Evolutionary conservation across 345 rosid species (phyloP), one percentile per base, ranked within the genome.

Genomic region (Rhodomyrtus tomentosa): DNA sequence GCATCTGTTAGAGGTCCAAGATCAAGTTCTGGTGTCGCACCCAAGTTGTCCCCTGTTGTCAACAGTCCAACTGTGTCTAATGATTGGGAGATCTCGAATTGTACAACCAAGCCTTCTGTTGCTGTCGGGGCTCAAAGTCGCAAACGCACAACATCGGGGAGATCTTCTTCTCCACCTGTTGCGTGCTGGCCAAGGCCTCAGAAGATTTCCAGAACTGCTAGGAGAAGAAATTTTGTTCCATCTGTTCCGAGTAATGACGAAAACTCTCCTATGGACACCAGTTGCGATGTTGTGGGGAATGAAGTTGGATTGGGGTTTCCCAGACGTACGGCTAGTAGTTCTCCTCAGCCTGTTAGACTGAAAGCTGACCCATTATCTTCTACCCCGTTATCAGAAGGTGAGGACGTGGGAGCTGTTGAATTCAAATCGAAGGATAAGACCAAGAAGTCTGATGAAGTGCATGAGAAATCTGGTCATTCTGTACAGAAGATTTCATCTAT

Each of bases 151-250:
- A 55, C 92, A 59, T 90, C 98, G 45, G 86, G 91, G 83, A 91
- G 86, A 81, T 92, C 98, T 85, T 93, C 98, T 82, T 93, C 99
- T 85, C 98, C 98, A 83, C 94, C 98, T 59, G 93, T 93, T 86
- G 93, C 95, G 85, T 96, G 98, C 95, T 84, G 89, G 94, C 87
- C 98, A 94, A 93, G 99, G 87, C 98, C 95, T 68, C 96, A 90
- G 88, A 97, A 97, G 92, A 95, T 87, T 85, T 92, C 96, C 29
- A 95, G 99, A 81, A 88, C 92, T 82, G 98, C 96, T 83, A 95
- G 98, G 91, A 93, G 99, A 87, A 92, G 96, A 58, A 95, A 90
- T 88, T 86, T 95, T 85, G 87, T 88, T 85, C 98, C 99, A 84
- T 89, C 91, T 86, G 92, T 89, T 93, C 89, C 97, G 53, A 94